These are phyloP conservation scores for Eutrema heterophyllum DNA, from an alignment of 345 rosid genomes.

Conservation along the genomic window DNA sequence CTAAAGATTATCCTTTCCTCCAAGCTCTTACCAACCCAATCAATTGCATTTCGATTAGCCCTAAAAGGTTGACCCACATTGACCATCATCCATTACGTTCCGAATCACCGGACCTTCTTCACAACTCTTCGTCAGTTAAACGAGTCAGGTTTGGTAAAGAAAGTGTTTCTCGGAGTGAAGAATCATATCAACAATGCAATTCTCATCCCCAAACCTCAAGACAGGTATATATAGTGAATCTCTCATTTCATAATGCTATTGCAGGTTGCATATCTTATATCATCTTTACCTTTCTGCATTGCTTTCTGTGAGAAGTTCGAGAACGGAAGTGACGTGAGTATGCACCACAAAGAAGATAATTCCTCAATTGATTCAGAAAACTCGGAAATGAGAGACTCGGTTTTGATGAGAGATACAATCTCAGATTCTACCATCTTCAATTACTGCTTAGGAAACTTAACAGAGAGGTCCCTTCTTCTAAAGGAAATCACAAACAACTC, in stretches of 20 bases:
- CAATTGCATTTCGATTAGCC: slow-evolving; percentile 55
- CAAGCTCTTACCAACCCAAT: slow-evolving; percentile 51
- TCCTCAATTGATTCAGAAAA: slow-evolving; percentile 52
- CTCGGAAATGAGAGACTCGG: slow-evolving; percentile 41
- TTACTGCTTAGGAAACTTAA: slow-evolving; percentile 64
- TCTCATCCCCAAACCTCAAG: slow-evolving; percentile 36
- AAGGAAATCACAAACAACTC: slow-evolving; percentile 67
- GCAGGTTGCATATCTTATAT: not conserved
- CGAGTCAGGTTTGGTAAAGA: slow-evolving; percentile 48
- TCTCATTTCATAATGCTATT: not conserved
- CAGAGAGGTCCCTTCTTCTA: slow-evolving; percentile 72
- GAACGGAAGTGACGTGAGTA: slow-evolving; percentile 13
- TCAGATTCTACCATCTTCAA: slow-evolving; percentile 57
- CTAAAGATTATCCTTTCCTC: slow-evolving; percentile 58
- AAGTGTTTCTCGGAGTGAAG: slow-evolving; percentile 34
- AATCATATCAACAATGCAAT: slow-evolving; percentile 45
- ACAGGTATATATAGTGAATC: slow-evolving; percentile 39
- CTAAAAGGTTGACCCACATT: slow-evolving; percentile 43
- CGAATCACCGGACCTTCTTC: slow-evolving; percentile 37
- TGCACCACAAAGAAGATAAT: slow-evolving; percentile 36
- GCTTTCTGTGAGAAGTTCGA: slow-evolving; percentile 8
- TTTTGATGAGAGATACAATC: slow-evolving; percentile 37
- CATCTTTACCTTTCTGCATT: slow-evolving; percentile 5
- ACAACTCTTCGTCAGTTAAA: slow-evolving; percentile 35
- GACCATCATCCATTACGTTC: slow-evolving; percentile 30